Evolutionary conservation across 345 rosid species (phyloP).

Genomic region (Crucihimalaya himalaica): DNA sequence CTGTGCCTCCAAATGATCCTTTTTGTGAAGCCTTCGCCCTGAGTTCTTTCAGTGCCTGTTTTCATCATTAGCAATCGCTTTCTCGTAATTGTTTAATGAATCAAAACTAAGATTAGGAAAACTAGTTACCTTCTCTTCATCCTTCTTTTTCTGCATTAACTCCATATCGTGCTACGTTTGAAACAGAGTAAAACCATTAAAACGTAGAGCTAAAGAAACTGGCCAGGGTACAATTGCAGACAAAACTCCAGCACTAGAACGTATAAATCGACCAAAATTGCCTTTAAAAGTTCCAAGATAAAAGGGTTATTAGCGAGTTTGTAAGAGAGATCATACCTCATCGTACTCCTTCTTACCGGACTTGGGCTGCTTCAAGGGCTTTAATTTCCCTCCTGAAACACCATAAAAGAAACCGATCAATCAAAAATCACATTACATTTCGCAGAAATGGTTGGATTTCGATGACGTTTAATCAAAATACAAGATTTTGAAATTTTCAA

Average conservation of each 20-base stretch:
- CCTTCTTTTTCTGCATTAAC: constrained; percentile 66
- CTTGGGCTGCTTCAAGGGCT: constrained; percentile 84
- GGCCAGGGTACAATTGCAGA: not conserved
- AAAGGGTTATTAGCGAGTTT: not conserved
- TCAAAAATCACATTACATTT: not conserved
- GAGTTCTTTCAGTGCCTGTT: constrained; percentile 82
- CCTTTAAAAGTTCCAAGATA: not conserved
- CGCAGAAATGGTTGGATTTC: not conserved
- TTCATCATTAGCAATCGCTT: not conserved
- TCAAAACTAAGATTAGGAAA: not conserved
- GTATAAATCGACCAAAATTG: not conserved
- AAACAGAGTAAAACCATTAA: not conserved
- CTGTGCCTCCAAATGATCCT: constrained; percentile 80
- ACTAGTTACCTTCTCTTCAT: constrained; percentile 53
- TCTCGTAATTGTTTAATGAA: not conserved
- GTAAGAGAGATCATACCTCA: constrained; percentile 52
- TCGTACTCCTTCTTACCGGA: constrained; percentile 70
- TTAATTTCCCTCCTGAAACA: constrained; percentile 69
- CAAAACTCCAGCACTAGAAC: not conserved
- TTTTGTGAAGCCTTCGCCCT: constrained; percentile 75
- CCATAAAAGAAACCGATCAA: not conserved
- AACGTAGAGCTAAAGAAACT: not conserved
- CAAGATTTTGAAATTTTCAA: not conserved
- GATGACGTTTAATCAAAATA: not conserved
- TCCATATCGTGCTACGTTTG: constrained; percentile 50